A percentile compares a stretch with the other conserved stretches of the same genome.
phyloP scores from a whole-genome alignment of 139 green algal genomes.

The Closterium sp. region DNA sequence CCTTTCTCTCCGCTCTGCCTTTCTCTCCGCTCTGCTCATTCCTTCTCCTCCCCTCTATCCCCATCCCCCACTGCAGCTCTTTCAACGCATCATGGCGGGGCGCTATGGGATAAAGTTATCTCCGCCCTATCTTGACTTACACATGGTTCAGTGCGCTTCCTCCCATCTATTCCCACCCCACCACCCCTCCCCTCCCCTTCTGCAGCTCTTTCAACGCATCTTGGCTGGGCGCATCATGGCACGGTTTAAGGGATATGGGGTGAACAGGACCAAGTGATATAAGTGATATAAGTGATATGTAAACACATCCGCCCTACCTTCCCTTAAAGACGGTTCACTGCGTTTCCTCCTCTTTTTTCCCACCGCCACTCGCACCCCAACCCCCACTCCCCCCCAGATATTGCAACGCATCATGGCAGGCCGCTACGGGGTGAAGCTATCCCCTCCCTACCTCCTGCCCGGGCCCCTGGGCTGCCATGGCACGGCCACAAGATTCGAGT shows the following conservation, averaged over 20 bases:
- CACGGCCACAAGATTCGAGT: slow-evolving; percentile 37
- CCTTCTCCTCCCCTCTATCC: neutral
- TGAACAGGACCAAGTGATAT: too few species aligned
- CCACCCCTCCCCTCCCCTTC: too few species aligned
- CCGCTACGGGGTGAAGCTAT: neutral
- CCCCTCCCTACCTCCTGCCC: slow-evolving; percentile 27
- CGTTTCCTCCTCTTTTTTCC: too few species aligned
- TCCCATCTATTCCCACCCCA: neutral
- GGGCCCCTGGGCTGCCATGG: slow-evolving; percentile 42
- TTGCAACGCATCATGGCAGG: neutral
- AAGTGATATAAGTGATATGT: too few species aligned
- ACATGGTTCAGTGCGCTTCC: too few species aligned
- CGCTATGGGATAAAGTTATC: neutral
- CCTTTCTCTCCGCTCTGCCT: neutral
- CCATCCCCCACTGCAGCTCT: neutral
- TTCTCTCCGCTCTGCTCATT: neutral
- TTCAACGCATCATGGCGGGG: neutral
- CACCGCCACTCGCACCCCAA: neutral
- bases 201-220: too few species aligned
- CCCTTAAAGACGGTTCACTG: too few species aligned
- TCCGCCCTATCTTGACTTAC: neutral
- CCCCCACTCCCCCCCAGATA: neutral
- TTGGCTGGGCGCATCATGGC: neutral
- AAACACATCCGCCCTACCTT: too few species aligned
- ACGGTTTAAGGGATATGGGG: too few species aligned